phyloP scores from a whole-genome alignment of 345 rosid species.

The Punica granatum region DNA sequence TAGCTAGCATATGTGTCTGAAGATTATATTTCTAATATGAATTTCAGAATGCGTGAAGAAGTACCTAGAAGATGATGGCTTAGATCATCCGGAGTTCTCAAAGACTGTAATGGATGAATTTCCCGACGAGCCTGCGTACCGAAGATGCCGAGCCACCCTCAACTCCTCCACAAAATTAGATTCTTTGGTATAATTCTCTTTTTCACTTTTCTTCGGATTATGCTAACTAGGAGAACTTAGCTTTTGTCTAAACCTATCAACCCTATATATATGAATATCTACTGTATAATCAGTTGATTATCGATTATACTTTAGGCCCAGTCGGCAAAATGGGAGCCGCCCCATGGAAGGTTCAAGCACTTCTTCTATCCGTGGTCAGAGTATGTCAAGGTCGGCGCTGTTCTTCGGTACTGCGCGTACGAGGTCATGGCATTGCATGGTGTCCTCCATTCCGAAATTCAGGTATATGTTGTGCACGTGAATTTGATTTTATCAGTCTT shows the following conservation, averaged over 20 bases:
- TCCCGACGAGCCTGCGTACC: conserved; percentile 56
- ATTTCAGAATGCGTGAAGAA: conserved; percentile 55
- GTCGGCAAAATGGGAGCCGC: conserved; percentile 70
- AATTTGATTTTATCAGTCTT: too few species aligned
- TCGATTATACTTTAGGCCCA: conserved; percentile 23
- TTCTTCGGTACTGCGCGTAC: conserved; percentile 47
- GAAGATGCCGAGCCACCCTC: conserved; percentile 33
- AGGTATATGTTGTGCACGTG: conserved; percentile 19
- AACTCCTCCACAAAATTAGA: conserved; percentile 50
- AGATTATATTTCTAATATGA: not conserved
- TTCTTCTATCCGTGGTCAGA: conserved; percentile 66
- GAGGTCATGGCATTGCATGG: conserved; percentile 76
- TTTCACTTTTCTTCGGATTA: not conserved
- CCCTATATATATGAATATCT: not conserved
- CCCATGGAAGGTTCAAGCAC: conserved; percentile 55
- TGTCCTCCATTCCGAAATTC: conserved; percentile 65
- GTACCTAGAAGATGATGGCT: conserved; percentile 44
- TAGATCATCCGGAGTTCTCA: conserved; percentile 44
- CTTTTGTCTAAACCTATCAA: not conserved
- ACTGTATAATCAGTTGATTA: not conserved
- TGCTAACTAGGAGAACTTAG: too few species aligned
- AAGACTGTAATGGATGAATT: conserved; percentile 52
- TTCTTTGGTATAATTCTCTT: conserved; percentile 27
- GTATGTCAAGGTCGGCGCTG: conserved; percentile 63
- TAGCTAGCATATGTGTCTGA: too few species aligned